phyloP scores from a whole-genome alignment of 2,329 filamentous ascomycete genomes.

The Colletotrichum ledebouriae region DNA sequence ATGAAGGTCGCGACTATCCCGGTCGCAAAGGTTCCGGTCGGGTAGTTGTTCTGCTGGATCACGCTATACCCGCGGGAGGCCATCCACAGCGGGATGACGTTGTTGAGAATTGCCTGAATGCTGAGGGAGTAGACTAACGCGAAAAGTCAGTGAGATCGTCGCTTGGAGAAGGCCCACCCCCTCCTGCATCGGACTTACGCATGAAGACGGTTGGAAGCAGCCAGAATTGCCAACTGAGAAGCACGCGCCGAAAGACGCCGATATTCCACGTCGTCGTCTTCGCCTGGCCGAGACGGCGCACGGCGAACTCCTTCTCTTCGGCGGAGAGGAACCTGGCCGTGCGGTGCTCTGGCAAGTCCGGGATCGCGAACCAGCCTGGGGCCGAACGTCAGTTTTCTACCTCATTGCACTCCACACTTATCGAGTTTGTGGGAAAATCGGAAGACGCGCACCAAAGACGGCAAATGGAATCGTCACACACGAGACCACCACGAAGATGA shows the following conservation, averaged over 20 bases:
- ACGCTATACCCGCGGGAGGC: conserved; percentile 57
- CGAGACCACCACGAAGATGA: conserved; percentile 59
- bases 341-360: conserved; percentile 56
- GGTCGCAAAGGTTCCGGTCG: conserved; percentile 56
- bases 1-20: conserved; percentile 57
- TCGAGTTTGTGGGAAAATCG: too few species aligned
- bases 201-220: conserved; percentile 60
- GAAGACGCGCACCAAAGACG: conserved; percentile 51
- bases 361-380: conserved; percentile 60
- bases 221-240: conserved; percentile 61
- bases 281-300: conserved; percentile 50
- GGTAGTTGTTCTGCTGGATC: conserved; percentile 61
- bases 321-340: conserved; percentile 56
- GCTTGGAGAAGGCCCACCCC: accelerated
- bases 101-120: conserved; percentile 58
- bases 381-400: background rate
- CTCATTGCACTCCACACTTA: too few species aligned
- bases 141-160: background rate
- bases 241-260: conserved; percentile 25
- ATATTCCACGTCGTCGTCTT: conserved; percentile 43
- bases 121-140: conserved; percentile 56
- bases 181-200: conserved; percentile 47
- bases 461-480: conserved; percentile 58
- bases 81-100: conserved; percentile 61
- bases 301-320: conserved; percentile 54